phyloP scores from a whole-genome alignment of 2,329 filamentous ascomycete species.

The Trichocomaceae sp. region DNA sequence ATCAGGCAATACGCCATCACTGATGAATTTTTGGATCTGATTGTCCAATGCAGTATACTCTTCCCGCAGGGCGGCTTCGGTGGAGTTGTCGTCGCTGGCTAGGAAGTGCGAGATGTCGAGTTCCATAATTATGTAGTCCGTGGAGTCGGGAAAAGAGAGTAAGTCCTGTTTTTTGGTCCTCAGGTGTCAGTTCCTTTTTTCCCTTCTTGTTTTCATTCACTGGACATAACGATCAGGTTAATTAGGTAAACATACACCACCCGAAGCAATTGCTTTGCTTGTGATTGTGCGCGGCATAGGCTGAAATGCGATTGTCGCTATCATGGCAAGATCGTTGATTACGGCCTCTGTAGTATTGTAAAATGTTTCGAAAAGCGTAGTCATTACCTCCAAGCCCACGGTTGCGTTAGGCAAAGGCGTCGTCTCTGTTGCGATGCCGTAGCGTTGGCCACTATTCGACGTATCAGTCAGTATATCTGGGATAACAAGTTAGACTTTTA shows the following conservation, averaged over 20 bases:
- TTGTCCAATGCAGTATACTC: conserved; percentile 34
- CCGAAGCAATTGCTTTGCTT: conserved; percentile 27
- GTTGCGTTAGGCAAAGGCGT: conserved; percentile 29
- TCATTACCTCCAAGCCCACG: conserved; percentile 25
- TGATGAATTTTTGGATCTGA: conserved; percentile 28
- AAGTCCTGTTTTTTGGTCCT: conserved; percentile 29
- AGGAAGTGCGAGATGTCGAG: conserved; percentile 38
- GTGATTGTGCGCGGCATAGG: conserved; percentile 31
- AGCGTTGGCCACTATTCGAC: conserved; percentile 30
- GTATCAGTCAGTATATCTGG: background rate
- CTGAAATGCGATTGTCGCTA: conserved; percentile 33
- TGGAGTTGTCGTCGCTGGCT: conserved; percentile 28
- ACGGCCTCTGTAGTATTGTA: conserved; percentile 25
- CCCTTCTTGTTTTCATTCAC: background rate
- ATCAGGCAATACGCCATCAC: conserved; percentile 31
- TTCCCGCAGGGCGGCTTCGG: conserved; percentile 35
- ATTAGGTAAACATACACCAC: conserved; percentile 26
- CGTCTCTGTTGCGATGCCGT: conserved; percentile 36
- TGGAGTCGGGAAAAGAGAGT: conserved; percentile 34
- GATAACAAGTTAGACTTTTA: too few species aligned
- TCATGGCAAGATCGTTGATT: conserved; percentile 21
- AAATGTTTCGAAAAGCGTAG: conserved; percentile 29
- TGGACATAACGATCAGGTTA: too few species aligned
- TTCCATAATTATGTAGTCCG: conserved; percentile 42
- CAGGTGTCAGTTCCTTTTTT: conserved; percentile 3